phyloP scores from a whole-genome alignment of 2,329 filamentous ascomycete species.

The Raffaelea arxii region DNA sequence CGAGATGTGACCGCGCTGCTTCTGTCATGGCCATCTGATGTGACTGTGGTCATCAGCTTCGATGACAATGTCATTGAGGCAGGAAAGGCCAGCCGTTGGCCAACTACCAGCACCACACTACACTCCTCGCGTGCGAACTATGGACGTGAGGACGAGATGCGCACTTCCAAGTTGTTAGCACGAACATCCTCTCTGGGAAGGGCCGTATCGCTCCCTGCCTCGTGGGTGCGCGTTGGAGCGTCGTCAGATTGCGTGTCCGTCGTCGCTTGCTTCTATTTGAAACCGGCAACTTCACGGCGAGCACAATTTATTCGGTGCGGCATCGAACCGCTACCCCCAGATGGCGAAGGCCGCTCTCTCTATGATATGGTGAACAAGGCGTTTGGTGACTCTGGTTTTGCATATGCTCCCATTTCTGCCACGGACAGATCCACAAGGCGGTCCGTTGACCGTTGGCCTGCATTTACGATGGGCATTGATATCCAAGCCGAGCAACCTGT shows the following conservation, averaged over 20 bases:
- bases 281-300: constrained; percentile 60
- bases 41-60: constrained; percentile 49
- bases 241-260: constrained; percentile 45
- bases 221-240: constrained; percentile 64
- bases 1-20: constrained; percentile 52
- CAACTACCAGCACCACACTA: constrained; percentile 7
- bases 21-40: constrained; percentile 54
- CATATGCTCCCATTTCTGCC: too few relatives aligned
- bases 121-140: not conserved
- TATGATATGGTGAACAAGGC: constrained; percentile 71
- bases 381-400: constrained; percentile 72
- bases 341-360: constrained; percentile 51
- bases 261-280: constrained; percentile 60
- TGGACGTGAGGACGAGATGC: constrained; percentile 13
- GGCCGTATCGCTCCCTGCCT: constrained; percentile 35
- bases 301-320: constrained; percentile 78
- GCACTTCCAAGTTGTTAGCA: constrained; percentile 43
- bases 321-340: constrained; percentile 51
- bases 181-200: constrained; percentile 61
- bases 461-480: constrained; percentile 71
- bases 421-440: constrained; percentile 49
- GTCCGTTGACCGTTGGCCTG: constrained; percentile 72
- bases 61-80: constrained; percentile 29
- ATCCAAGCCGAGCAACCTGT: constrained; percentile 15
- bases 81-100: constrained; percentile 26